Percentiles rank a stretch among this genome's conserved stretches.
These are phyloP conservation scores for Astraeus odoratus DNA, from an alignment of 768 basidiomycete genomes.

Conservation along the genomic window DNA sequence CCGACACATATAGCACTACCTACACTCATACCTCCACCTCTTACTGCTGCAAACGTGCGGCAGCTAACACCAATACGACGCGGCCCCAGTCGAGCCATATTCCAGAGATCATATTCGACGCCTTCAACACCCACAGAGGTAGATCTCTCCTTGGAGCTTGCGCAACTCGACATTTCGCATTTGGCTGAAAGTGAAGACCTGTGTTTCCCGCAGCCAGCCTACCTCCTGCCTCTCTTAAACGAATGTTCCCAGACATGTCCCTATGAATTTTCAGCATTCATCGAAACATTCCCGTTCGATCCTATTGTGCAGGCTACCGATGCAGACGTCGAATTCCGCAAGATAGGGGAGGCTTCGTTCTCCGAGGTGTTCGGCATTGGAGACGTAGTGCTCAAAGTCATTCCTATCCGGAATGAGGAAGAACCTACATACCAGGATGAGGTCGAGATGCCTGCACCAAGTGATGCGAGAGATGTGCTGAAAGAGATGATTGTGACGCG, in stretches of 20 bases:
- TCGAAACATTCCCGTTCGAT: constrained; percentile 73
- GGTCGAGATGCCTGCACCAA: constrained; percentile 56
- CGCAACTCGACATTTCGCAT: constrained; percentile 39
- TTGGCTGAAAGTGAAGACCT: constrained; percentile 43
- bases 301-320: constrained; percentile 43
- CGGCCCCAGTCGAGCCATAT: constrained; percentile 27
- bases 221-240: constrained; percentile 56
- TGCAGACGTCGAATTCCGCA: constrained; percentile 47
- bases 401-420: constrained; percentile 64
- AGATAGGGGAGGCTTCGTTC: constrained; percentile 95
- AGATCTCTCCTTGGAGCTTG: constrained; percentile 33
- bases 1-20: background rate
- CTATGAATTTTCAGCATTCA: constrained; percentile 78
- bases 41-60: constrained; percentile 37
- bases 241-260: constrained; percentile 67
- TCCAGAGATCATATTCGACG: constrained; percentile 40
- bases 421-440: constrained; percentile 23
- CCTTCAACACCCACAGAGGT: constrained; percentile 50
- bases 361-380: constrained; percentile 94
- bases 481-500: constrained; percentile 76
- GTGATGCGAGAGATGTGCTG: constrained; percentile 67
- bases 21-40: constrained; percentile 4
- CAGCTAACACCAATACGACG: constrained; percentile 64
- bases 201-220: constrained; percentile 37
- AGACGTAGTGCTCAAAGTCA: constrained; percentile 84